These are phyloP conservation scores for Protomyces inouyei DNA, from an alignment of 1,139 yeast genomes.

Conservation along the genomic window DNA sequence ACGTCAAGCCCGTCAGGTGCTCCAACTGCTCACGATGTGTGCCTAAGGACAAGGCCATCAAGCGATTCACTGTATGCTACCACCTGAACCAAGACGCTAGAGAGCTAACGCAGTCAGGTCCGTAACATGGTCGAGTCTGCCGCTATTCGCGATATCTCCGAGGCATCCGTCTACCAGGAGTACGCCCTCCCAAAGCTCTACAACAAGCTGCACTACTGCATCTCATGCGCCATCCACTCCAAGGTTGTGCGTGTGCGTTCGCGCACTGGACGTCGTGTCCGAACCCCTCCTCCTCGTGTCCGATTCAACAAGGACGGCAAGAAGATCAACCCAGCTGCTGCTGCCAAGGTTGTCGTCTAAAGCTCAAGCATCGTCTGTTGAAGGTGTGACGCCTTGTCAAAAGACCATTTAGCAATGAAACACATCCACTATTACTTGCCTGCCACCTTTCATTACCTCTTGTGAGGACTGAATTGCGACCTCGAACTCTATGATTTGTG, in stretches of 20 bases:
- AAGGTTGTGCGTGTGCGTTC: conserved; percentile 99
- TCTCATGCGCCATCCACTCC: conserved; percentile 99
- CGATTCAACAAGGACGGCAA: conserved; percentile 88
- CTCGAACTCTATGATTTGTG: conserved; percentile 25
- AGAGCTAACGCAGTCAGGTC: not conserved
- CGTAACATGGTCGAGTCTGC: conserved; percentile 99
- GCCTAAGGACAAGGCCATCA: conserved; percentile 99
- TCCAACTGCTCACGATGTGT: conserved; percentile 99
- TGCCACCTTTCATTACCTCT: not conserved
- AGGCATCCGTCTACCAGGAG: conserved; percentile 98
- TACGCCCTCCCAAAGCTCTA: conserved; percentile 99
- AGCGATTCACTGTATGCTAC: conserved; percentile 85
- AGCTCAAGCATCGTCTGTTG: not conserved
- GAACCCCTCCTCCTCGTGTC: conserved; percentile 99
- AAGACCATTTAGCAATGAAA: not conserved
- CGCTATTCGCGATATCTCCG: conserved; percentile 79
- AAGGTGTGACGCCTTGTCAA: not conserved
- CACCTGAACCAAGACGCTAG: not conserved
- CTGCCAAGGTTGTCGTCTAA: conserved; percentile 50
- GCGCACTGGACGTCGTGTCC: conserved; percentile 95
- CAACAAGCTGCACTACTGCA: conserved; percentile 99
- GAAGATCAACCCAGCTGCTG: conserved; percentile 95
- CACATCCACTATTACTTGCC: not conserved
- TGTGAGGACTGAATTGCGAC: not conserved
- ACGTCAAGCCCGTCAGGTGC: conserved; percentile 99